Percentiles rank a stretch among this genome's conserved stretches.
Conservation (phyloP, 2,329 filamentous ascomycete genomes). For the Ceratocystis colombiana region DNA sequence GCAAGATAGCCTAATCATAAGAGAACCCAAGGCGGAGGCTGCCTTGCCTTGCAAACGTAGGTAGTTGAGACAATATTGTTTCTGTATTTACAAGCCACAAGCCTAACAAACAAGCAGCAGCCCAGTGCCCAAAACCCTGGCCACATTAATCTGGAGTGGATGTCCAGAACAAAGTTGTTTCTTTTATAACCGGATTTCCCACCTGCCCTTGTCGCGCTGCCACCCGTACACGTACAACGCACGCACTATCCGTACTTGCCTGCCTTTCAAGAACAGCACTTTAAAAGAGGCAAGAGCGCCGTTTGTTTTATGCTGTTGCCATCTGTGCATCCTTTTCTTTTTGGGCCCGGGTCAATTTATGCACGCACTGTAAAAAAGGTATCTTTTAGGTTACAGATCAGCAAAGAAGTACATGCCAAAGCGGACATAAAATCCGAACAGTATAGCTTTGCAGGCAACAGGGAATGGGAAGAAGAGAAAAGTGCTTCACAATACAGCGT, state of each 20-base stretch:
- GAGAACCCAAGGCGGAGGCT: not conserved
- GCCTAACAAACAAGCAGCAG: not conserved
- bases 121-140: not conserved
- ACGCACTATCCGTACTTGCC: not conserved
- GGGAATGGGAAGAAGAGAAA: not conserved
- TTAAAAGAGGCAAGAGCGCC: not conserved
- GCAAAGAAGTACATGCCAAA: conserved; percentile 5
- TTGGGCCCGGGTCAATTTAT: conserved; percentile 2
- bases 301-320: not conserved
- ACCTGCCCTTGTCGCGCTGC: not conserved
- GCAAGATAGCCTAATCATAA: too few relatives aligned
- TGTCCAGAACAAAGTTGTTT: conserved; percentile 14
- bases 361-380: conserved; percentile 12
- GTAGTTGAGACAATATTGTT: conserved; percentile 2
- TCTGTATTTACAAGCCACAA: not conserved
- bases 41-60: not conserved
- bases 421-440: not conserved
- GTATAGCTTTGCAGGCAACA: conserved; percentile 13
- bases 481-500: not conserved
- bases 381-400: conserved; percentile 14
- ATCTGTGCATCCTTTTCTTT: conserved; percentile 6
- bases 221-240: not conserved
- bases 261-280: not conserved
- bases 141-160: not conserved
- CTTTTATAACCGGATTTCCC: conserved; percentile 1